Percentiles rank a stretch among this genome's conserved stretches.
Evolutionary conservation across 176 grass and related monocot genomes (phyloP).

Genomic region (Aegilops tauschii): DNA sequence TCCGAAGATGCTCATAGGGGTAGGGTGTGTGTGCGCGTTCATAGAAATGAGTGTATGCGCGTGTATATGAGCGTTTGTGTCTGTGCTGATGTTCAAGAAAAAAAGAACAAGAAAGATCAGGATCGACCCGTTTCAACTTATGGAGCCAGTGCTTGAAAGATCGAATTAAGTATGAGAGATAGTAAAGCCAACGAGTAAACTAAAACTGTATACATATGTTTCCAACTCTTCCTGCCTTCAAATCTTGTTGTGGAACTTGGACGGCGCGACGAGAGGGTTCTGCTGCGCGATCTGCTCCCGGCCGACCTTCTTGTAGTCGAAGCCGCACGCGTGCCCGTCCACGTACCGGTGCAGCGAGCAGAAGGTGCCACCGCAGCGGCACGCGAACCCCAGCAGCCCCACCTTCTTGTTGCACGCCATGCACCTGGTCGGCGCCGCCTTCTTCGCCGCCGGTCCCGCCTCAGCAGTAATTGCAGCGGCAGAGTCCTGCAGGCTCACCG

Average conservation of each 20-base stretch:
- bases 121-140: too few species aligned
- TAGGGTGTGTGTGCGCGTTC: too few species aligned
- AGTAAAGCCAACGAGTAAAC: not conserved
- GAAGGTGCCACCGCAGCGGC: constrained; percentile 41
- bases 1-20: too few species aligned
- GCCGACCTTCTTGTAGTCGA: constrained; percentile 43
- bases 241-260: constrained; percentile 38
- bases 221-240: not conserved
- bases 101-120: too few species aligned
- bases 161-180: too few species aligned
- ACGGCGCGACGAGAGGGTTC: constrained; percentile 34
- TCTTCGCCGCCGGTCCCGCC: not conserved
- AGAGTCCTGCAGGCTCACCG: not conserved
- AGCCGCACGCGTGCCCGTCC: constrained; percentile 36
- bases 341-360: constrained; percentile 48
- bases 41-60: too few species aligned
- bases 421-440: constrained; percentile 36
- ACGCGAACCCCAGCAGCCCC: too few species aligned
- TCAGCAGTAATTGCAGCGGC: accelerated
- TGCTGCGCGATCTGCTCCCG: constrained; percentile 33
- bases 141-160: too few species aligned
- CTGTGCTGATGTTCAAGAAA: too few species aligned
- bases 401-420: not conserved
- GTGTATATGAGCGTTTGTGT: too few species aligned
- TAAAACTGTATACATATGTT: not conserved